Conservation (phyloP, 257 asterid species). For the Nicotiana tabacum region DNA sequence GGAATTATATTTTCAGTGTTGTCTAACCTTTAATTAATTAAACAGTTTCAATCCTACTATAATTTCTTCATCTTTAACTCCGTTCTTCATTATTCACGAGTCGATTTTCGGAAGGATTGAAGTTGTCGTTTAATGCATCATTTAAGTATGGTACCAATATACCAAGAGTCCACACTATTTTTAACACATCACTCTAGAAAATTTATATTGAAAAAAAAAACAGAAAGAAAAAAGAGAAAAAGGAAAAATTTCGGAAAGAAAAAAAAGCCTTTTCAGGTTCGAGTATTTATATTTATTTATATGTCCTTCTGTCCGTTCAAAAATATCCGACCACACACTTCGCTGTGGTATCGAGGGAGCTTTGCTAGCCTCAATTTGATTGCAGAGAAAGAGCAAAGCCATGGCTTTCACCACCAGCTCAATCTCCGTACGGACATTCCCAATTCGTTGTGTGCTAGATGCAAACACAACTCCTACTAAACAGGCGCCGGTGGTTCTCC, state of each 20-base stretch:
- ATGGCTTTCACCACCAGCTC: constrained; percentile 59
- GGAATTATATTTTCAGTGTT: too few species aligned
- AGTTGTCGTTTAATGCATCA: neutral
- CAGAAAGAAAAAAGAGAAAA: neutral
- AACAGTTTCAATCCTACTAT: too few species aligned
- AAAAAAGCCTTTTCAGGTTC: too few species aligned
- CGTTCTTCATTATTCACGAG: too few species aligned
- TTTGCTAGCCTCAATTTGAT: constrained; percentile 14
- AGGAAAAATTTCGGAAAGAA: neutral
- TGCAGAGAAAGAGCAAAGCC: constrained; percentile 7
- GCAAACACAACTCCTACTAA: constrained; percentile 21
- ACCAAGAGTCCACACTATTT: neutral
- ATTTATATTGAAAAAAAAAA: neutral
- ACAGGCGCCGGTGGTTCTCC: constrained; percentile 27
- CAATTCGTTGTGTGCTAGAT: constrained; percentile 16
- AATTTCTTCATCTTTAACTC: too few species aligned
- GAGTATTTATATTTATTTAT: neutral
- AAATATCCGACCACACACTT: neutral
- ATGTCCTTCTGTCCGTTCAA: neutral
- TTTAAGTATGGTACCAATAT: neutral
- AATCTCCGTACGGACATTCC: constrained; percentile 29
- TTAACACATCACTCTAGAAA: too few species aligned
- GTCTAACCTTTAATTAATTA: too few species aligned
- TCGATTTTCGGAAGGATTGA: too few species aligned
- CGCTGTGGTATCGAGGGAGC: neutral